Percentiles rank a stretch among this genome's conserved stretches.
Evolutionary conservation across 495 filamentous ascomycete species (phyloP).

Genomic region (Tetracladium marchalianum): DNA sequence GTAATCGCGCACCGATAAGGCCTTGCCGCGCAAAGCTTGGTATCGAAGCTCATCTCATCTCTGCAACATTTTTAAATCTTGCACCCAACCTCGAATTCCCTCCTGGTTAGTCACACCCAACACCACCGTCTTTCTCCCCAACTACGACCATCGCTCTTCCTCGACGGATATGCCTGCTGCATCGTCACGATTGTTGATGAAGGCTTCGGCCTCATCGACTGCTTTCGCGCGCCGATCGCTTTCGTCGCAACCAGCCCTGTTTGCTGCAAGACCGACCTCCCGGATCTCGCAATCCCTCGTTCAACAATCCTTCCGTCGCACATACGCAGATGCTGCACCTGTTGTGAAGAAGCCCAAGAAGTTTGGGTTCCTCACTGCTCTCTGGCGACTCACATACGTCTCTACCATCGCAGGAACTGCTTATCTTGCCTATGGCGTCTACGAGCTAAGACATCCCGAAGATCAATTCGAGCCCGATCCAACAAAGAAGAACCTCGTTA

Average conservation of each 20-base stretch:
- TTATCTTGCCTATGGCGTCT: slow-evolving; percentile 72
- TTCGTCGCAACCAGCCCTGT: slow-evolving; percentile 4
- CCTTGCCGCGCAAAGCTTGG: too few relatives aligned
- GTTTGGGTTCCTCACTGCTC: slow-evolving; percentile 45
- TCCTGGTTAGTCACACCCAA: not conserved
- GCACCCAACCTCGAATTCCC: not conserved
- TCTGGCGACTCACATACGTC: slow-evolving; percentile 71
- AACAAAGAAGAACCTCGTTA: slow-evolving; percentile 90
- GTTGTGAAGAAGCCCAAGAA: slow-evolving; percentile 20
- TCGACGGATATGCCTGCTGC: slow-evolving; percentile 11
- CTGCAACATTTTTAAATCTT: too few relatives aligned
- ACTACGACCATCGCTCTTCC: slow-evolving; percentile 1
- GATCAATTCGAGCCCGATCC: slow-evolving; percentile 77
- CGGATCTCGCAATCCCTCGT: slow-evolving; percentile 10
- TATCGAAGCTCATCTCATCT: too few relatives aligned
- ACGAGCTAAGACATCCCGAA: slow-evolving; percentile 65
- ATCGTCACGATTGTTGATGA: slow-evolving; percentile 14
- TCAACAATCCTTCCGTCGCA: slow-evolving; percentile 13
- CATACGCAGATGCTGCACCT: slow-evolving; percentile 15
- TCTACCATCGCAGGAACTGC: slow-evolving; percentile 55
- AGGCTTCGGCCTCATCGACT: slow-evolving; percentile 15
- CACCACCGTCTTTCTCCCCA: not conserved
- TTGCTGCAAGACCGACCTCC: slow-evolving; percentile 13
- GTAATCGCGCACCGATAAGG: too few relatives aligned
- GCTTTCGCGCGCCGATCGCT: slow-evolving; percentile 10